A percentile compares a stretch with the other conserved stretches of the same genome.
phyloP scores from a whole-genome alignment of 345 rosid genomes.

The Physaria fendleri region DNA sequence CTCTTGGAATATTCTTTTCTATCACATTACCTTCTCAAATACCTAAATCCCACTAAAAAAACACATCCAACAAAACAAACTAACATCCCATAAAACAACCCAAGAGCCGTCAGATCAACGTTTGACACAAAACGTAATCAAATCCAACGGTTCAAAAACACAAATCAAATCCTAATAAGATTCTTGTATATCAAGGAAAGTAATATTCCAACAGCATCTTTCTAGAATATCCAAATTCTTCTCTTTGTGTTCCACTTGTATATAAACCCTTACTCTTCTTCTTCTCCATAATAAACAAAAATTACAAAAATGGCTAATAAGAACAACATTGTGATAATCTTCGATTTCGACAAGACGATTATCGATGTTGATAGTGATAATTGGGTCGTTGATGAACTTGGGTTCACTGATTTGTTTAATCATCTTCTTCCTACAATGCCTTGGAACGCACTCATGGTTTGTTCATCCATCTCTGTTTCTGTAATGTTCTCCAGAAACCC shows the following conservation, averaged over 20 bases:
- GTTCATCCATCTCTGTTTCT: background rate
- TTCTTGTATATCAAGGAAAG: conserved; percentile 1
- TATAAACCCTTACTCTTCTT: conserved; percentile 9
- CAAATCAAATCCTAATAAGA: background rate
- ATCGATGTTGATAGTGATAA: conserved; percentile 71
- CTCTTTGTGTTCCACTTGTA: background rate
- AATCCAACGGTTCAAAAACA: conserved; percentile 17
- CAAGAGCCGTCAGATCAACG: conserved; percentile 24
- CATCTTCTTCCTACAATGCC: conserved; percentile 75
- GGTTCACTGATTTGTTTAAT: conserved; percentile 54
- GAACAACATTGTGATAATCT: conserved; percentile 37
- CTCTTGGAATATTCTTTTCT: conserved; percentile 25
- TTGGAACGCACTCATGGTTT: conserved; percentile 77
- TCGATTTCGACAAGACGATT: conserved; percentile 78
- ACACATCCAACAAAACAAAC: conserved; percentile 2
- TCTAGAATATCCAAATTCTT: background rate
- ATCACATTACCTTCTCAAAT: conserved; percentile 6
- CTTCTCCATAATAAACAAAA: conserved; percentile 3
- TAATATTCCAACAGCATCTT: conserved; percentile 36
- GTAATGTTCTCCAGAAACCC: background rate
- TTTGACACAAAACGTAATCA: background rate
- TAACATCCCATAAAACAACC: background rate
- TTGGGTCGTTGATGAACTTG: conserved; percentile 64
- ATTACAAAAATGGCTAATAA: conserved; percentile 1
- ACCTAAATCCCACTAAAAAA: conserved; percentile 16